phyloP scores from a whole-genome alignment of 257 asterid species.

The Plantago elongata region DNA sequence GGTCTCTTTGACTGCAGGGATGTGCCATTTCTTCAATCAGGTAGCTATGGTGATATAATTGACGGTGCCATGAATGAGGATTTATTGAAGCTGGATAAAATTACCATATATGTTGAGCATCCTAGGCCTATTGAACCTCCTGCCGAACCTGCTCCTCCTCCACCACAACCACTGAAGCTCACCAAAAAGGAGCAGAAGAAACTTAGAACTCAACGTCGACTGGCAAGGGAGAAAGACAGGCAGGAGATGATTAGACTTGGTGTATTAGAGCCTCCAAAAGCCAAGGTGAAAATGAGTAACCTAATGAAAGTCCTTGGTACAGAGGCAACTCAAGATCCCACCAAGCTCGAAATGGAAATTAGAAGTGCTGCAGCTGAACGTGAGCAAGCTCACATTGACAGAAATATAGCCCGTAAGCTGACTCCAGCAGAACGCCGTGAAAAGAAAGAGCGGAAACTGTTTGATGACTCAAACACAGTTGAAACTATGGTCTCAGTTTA shows the following conservation, averaged over 20 bases:
- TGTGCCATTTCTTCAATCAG: conserved; percentile 53
- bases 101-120: conserved; percentile 76
- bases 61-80: conserved; percentile 40
- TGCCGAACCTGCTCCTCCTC: conserved; percentile 82
- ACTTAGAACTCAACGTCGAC: conserved; percentile 78
- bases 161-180: conserved; percentile 91
- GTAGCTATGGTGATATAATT: conserved; percentile 45
- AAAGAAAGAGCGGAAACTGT: conserved; percentile 85
- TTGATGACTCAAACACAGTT: conserved; percentile 45
- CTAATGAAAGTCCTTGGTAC: conserved; percentile 94
- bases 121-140: conserved; percentile 96
- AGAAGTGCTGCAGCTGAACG: conserved; percentile 98
- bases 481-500: conserved; percentile 77
- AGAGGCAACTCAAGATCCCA: conserved; percentile 98
- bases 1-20: conserved; percentile 50
- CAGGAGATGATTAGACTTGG: conserved; percentile 97
- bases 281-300: conserved; percentile 95
- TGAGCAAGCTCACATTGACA: conserved; percentile 90
- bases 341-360: conserved; percentile 87
- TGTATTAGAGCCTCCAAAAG: conserved; percentile 78
- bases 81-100: conserved; percentile 61
- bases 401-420: conserved; percentile 87
- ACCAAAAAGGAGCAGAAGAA: conserved; percentile 95
- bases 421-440: conserved; percentile 94
- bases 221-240: conserved; percentile 78